Percentiles rank a stretch among this genome's conserved stretches.
Conservation (phyloP, 805 yeast species). For the Yarrowia divulgata region DNA sequence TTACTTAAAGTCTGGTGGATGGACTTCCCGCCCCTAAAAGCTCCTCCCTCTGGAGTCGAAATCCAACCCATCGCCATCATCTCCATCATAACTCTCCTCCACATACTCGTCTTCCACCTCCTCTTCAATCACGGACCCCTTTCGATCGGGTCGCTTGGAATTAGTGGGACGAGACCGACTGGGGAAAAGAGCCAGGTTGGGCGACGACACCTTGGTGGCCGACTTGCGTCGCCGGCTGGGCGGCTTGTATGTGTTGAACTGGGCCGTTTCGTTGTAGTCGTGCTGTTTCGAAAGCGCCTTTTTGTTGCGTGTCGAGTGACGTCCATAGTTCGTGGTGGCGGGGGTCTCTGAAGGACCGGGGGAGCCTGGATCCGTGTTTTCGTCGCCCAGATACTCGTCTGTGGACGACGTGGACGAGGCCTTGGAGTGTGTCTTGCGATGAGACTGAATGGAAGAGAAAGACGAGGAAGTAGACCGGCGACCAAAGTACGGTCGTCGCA, state of each 20-base stretch:
- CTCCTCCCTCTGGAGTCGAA: slow-evolving; percentile 15
- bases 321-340: not conserved
- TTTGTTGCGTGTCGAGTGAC: slow-evolving; percentile 16
- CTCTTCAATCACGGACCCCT: slow-evolving; percentile 35
- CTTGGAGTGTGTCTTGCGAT: slow-evolving; percentile 43
- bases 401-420: slow-evolving; percentile 44
- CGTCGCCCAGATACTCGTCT: slow-evolving; percentile 26
- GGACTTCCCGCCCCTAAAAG: not conserved
- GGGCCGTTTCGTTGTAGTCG: slow-evolving; percentile 47
- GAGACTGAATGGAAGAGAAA: slow-evolving; percentile 45
- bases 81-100: slow-evolving; percentile 29
- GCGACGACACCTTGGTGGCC: slow-evolving; percentile 2
- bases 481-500: slow-evolving; percentile 42
- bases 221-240: slow-evolving; percentile 33
- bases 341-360: slow-evolving; percentile 20
- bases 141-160: slow-evolving; percentile 25
- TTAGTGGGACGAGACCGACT: slow-evolving; percentile 14
- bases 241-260: slow-evolving; percentile 42
- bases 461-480: slow-evolving; percentile 47
- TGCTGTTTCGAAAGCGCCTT: slow-evolving; percentile 44
- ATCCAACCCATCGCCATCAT: slow-evolving; percentile 23
- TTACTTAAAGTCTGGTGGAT: not conserved
- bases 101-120: slow-evolving; percentile 35
- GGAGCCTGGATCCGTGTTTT: slow-evolving; percentile 5
- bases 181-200: slow-evolving; percentile 32